These are phyloP conservation scores for Phellinidium pouzarii DNA, from an alignment of 1,284 basidiomycete genomes.

Conservation along the genomic window DNA sequence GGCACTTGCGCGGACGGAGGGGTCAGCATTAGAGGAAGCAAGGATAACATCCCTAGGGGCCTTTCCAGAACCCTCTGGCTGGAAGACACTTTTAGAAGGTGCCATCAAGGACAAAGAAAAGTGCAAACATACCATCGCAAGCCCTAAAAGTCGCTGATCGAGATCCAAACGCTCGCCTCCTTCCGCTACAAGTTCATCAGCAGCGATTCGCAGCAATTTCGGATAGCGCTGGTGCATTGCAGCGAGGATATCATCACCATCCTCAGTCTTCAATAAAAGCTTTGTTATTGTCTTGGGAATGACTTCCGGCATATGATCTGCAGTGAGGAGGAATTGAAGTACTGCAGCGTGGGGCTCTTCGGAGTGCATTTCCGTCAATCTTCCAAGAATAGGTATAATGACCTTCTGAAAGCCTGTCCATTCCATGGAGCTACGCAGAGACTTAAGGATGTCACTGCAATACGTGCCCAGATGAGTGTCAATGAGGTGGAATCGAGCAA, in stretches of 20 bases:
- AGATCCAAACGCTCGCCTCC: constrained; percentile 35
- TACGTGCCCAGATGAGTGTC: constrained; percentile 6
- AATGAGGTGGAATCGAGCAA: not conserved
- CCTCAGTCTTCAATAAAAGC: not conserved
- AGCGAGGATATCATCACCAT: constrained; percentile 28
- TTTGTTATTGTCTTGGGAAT: constrained; percentile 9
- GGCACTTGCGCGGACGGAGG: constrained; percentile 43
- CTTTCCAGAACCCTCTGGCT: constrained; percentile 3
- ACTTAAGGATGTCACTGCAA: constrained; percentile 43
- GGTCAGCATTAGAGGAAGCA: constrained; percentile 47
- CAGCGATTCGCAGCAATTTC: constrained; percentile 35
- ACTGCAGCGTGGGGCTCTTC: not conserved
- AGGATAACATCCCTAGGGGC: constrained; percentile 38
- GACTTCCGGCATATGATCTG: not conserved
- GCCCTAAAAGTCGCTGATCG: constrained; percentile 46
- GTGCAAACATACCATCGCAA: constrained; percentile 41
- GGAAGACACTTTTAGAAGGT: constrained; percentile 17
- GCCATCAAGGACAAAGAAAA: constrained; percentile 19
- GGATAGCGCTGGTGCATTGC: constrained; percentile 50
- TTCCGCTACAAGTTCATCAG: constrained; percentile 33
- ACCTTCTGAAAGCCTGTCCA: constrained; percentile 57
- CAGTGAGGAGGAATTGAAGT: constrained; percentile 4
- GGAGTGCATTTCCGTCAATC: constrained; percentile 6
- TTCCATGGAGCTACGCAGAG: constrained; percentile 35
- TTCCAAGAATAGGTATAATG: constrained; percentile 38